Conservation (phyloP, 2,329 filamentous ascomycete genomes). For the Ceratocystis ficicola region DNA sequence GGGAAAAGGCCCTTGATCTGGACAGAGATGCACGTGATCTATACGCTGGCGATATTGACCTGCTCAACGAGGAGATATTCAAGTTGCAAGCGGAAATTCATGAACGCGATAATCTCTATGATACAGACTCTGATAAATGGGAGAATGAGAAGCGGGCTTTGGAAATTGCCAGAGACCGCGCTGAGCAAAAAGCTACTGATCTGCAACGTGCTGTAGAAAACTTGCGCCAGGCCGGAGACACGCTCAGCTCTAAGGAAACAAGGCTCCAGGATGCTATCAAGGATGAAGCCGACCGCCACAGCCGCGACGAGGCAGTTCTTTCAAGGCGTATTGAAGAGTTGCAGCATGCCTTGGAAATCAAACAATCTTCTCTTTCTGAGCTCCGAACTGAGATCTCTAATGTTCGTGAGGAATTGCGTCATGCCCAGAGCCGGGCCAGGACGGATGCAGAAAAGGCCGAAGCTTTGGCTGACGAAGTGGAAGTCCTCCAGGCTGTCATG, state of each 20-base stretch:
- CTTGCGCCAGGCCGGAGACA: constrained; percentile 55
- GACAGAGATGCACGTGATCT: constrained; percentile 46
- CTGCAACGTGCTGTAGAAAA: constrained; percentile 60
- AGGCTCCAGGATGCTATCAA: constrained; percentile 56
- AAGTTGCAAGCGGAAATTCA: constrained; percentile 52
- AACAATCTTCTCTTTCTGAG: constrained; percentile 52
- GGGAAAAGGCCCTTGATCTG: constrained; percentile 45
- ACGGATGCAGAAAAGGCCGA: constrained; percentile 52
- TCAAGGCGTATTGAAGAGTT: constrained; percentile 63
- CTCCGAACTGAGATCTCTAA: constrained; percentile 53
- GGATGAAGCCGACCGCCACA: constrained; percentile 59
- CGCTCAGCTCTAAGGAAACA: constrained; percentile 53
- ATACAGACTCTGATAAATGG: constrained; percentile 62
- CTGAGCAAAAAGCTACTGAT: constrained; percentile 54
- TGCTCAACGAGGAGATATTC: constrained; percentile 47
- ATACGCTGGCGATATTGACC: constrained; percentile 37
- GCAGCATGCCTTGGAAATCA: constrained; percentile 55
- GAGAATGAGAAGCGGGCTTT: constrained; percentile 53
- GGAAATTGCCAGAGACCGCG: constrained; percentile 52
- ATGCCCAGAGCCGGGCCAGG: constrained; percentile 51
- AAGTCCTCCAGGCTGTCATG: constrained; percentile 53
- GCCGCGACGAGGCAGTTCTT: constrained; percentile 57
- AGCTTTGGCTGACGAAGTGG: constrained; percentile 62
- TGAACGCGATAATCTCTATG: constrained; percentile 58
- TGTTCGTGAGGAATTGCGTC: constrained; percentile 57